Evolutionary conservation across 2,329 filamentous ascomycete genomes (phyloP), one percentile per base, ranked within the genome.

Genomic region (Sporothrix protearum): DNA sequence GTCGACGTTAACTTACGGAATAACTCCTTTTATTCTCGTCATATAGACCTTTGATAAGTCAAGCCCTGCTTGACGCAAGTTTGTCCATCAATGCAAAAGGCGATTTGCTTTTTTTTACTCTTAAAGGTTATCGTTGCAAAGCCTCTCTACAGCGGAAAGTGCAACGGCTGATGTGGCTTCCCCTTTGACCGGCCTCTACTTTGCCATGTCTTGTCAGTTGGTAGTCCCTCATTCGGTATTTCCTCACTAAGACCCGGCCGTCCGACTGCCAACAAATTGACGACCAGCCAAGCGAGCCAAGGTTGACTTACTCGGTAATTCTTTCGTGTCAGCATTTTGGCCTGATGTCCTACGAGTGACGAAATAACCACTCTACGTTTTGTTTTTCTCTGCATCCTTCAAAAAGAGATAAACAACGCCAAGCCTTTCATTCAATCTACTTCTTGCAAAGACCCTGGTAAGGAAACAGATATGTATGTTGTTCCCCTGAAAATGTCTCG

Each of bases 81-180:
- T 39, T 61, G 57, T 39, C 30, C 8, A 22, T 39, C 57, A 39
- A 61, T 61, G 57, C 57, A 2, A 39, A 36, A 16, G 9, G 33
- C n/a, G 8, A 36, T 36, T 36, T 36, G 33, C 3, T 36, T 36
- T 7, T 16, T 33, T n/a, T 9, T 19, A 36, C 4, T 36, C 14
- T n/a, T n/a, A n/a, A 8, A 7, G n/a, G 36, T 59, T n/a, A 59
- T 36, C 30, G 5, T 33, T n/a, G 6, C 47, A 49, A 19, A 49
- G 47, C 47, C 51, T 19, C 25, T 59, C 28, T 25, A 39, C 7
- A 63, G 22, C 61, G 39, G 39, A 47, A 66, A 30, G 59, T 47
- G 39, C 61, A 66, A 66, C 61, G 61, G 61, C 39, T 49, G 30
- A 66, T 66, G 36, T 64, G 61, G 57, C 57, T 63, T 63, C 42